phyloP scores from a whole-genome alignment of 116 monocot species.

The Thalassia testudinum region DNA sequence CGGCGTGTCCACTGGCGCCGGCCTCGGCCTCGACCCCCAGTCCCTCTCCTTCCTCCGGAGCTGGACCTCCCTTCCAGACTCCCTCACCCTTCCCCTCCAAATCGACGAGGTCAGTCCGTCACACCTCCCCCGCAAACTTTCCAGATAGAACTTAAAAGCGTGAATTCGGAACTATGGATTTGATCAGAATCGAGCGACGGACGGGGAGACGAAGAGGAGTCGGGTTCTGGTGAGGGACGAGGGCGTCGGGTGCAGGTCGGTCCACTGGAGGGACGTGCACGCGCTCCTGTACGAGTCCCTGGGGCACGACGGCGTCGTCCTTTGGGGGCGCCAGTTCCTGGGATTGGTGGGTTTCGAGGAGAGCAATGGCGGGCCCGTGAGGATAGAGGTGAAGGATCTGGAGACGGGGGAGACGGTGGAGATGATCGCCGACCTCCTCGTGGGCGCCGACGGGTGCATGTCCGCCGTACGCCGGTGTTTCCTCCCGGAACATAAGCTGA shows the following conservation, averaged over 20 bases:
- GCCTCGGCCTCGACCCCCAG: slow-evolving; percentile 59
- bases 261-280: slow-evolving; percentile 63
- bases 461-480: slow-evolving; percentile 47
- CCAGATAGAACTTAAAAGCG: no score
- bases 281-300: slow-evolving; percentile 22
- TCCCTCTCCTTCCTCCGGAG: slow-evolving; percentile 25
- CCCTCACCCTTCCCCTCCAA: slow-evolving; percentile 35
- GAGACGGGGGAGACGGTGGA: slow-evolving; percentile 29
- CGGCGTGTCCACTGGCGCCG: slow-evolving; percentile 49
- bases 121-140: not conserved
- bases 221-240: slow-evolving; percentile 32
- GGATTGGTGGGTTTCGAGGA: slow-evolving; percentile 12
- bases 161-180: not conserved
- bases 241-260: slow-evolving; percentile 38
- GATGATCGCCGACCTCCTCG: slow-evolving; percentile 40
- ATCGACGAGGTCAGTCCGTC: slow-evolving; percentile 30
- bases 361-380: slow-evolving; percentile 8
- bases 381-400: slow-evolving; percentile 13
- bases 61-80: slow-evolving; percentile 23
- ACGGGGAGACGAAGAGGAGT: slow-evolving; percentile 37
- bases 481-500: slow-evolving; percentile 53
- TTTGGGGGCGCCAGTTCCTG: slow-evolving; percentile 60
- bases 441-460: slow-evolving; percentile 69
- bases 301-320: slow-evolving; percentile 16
- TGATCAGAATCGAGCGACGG: slow-evolving; percentile 30